phyloP scores from a whole-genome alignment of 129 eudicot genomes.

The Flaveria bidentis region DNA sequence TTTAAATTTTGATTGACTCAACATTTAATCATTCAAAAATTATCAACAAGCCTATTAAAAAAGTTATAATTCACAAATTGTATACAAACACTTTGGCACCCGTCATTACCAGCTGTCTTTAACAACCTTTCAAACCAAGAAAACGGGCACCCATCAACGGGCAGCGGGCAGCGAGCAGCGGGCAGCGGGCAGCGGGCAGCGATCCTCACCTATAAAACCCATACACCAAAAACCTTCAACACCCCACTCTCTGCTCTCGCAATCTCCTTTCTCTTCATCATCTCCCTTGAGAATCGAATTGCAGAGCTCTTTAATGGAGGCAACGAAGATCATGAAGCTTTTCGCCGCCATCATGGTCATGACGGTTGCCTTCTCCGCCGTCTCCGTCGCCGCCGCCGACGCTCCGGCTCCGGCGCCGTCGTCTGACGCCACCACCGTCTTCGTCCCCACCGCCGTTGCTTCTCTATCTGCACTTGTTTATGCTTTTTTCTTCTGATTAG shows the following conservation, averaged over 20 bases:
- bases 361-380: slow-evolving; percentile 22
- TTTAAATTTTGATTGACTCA: too few species aligned
- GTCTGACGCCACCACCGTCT: slow-evolving; percentile 30
- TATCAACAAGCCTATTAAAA: too few species aligned
- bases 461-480: slow-evolving; percentile 36
- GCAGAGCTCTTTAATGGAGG: slow-evolving; percentile 23
- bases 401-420: slow-evolving; percentile 41
- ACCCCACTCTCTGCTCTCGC: slow-evolving; percentile 20
- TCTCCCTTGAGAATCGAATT: slow-evolving; percentile 9
- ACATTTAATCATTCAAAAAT: too few species aligned
- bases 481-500: slow-evolving; percentile 26
- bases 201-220: too few species aligned
- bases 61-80: too few species aligned
- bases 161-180: too few species aligned
- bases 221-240: neutral
- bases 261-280: neutral
- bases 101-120: too few species aligned
- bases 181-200: too few species aligned
- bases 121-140: too few species aligned
- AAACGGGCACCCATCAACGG: too few species aligned
- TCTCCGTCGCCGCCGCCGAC: slow-evolving; percentile 26
- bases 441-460: slow-evolving; percentile 28
- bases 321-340: slow-evolving; percentile 36
- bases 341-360: slow-evolving; percentile 14
- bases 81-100: neutral